Base-by-base conservation (phyloP, 768 basidiomycete genomes). In the Filobasidium floriforme region DNA sequence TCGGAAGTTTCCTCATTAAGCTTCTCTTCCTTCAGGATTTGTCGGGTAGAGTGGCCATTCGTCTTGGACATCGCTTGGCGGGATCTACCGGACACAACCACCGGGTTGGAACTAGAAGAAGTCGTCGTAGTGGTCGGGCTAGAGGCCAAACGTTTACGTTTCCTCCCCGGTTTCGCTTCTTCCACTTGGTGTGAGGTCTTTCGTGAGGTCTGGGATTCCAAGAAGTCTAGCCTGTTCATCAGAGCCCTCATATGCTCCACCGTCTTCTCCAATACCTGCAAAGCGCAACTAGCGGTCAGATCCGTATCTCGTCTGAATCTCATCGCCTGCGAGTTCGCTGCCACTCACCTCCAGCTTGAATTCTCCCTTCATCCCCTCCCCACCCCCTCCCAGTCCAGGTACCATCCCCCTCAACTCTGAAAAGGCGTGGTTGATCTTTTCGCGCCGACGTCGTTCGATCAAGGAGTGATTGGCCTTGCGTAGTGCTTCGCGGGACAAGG, bases 341-440 rank as follows among this genome's bases (percentile, higher is more conserved):
- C n/a, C n/a, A 71, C 75, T 64, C 57, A 92, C 88, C 80, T 93
- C 92, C 28, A 94, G 82, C 80, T 93, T 94, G 82, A 92, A 93
- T 79, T 93, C 90, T 74, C 89, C 89, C 72, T 88, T 89, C 76
- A 84, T 84, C 68, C 83, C 82, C 66, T 82, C 81, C 62, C 82
- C 81, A 72, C 85, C 86, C 80, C 80, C 37, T 2, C 62, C 66
- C 32, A 76, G 62, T 37, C 81, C 73, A 0, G 91, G 90, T 0
- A 94, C 90, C 72, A 96, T 85, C 69, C 83, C 82, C 68, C 87
- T 85, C 54, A 97, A 80, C 1, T 87, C 85, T 1, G 87, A 83
- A 6, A 97, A 82, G 0, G 92, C 90, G 61, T 90, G 88, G 75
- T 98, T 98, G 70, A 98, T 97, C 83, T 96, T 96, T 12, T 93